Evolutionary conservation across 2,329 filamentous ascomycete species (phyloP), one percentile per base, ranked within the genome.

Genomic region (Talaromyces islandicus): DNA sequence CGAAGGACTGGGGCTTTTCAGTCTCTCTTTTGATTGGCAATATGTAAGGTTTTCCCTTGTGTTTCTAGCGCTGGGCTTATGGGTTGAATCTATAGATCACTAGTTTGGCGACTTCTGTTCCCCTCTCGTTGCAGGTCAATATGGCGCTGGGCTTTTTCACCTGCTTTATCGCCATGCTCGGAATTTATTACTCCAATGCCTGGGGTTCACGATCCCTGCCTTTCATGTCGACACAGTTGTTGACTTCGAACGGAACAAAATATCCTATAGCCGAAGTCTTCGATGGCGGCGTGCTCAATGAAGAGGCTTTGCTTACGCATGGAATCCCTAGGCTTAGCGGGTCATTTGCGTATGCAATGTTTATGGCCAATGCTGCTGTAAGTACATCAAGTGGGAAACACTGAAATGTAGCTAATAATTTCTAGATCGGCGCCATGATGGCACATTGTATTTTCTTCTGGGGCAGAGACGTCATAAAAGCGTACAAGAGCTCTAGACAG

Each of bases 321-420:
- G 83, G 83, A 1, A 61, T 80, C 2, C 83, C 83, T 0, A 74
- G 67, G 7, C 67, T 85, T 2, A 77, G 77, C 0, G 82, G 80
- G 1, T 76, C 70, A 0, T 84, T 84, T 64, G 81, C 81, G 0
- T 83, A 79, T 51, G 71, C 78, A 1, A 76, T 85, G 73, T 79
- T 85, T 62, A 84, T 84, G 73, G 80, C 82, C 2, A 84, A 85
- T 68, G 80, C 80, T 62, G 81, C 83, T 32, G 80, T 81, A 71
- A 68, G 79, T 76, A 50, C 0, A 12, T 12, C 12, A 2, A 4
- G 0, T 30, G 52, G 1, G 11, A 59, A n/a, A 61, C 55, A 59
- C 68, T 10, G 68, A 4, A 2, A 17, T 2, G 1, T 25, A 12
- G 4, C 2, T 30, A 48, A 56, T 5, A 57, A 10, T 6, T 19